Percentiles rank a stretch among this genome's conserved stretches.
phyloP scores from a whole-genome alignment of 257 asterid species.

The Nicotiana benthamiana region DNA sequence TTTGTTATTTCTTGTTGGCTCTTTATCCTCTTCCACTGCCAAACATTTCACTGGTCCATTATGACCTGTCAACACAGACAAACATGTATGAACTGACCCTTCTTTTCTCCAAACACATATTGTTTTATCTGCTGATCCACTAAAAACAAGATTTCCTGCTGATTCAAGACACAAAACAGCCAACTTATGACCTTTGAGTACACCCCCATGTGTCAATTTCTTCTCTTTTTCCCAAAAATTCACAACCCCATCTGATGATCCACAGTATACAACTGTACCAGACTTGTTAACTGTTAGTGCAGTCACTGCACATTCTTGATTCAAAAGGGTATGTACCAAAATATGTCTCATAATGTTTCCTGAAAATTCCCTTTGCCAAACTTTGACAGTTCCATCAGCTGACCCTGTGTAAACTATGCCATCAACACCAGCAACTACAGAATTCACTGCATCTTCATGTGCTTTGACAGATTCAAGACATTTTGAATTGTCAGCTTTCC shows the following conservation, averaged over 20 bases:
- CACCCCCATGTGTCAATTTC: conserved; percentile 17
- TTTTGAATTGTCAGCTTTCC: conserved; percentile 14
- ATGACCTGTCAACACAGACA: conserved; percentile 16
- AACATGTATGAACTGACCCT: conserved; percentile 2
- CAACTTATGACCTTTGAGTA: conserved; percentile 20
- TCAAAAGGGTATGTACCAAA: conserved; percentile 7
- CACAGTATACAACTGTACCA: conserved; percentile 12
- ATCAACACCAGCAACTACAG: conserved; percentile 17
- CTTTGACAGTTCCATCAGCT: conserved; percentile 23
- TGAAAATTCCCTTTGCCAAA: conserved; percentile 17
- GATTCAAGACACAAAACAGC: conserved; percentile 23
- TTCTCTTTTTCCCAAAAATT: conserved; percentile 22
- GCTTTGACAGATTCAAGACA: conserved; percentile 21
- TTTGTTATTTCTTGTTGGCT: background rate
- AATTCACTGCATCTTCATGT: conserved; percentile 22
- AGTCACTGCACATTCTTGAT: conserved; percentile 19
- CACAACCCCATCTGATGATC: conserved; percentile 25
- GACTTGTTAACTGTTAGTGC: conserved; percentile 12
- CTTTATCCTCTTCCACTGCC: conserved; percentile 13
- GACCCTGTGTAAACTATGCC: conserved; percentile 18
- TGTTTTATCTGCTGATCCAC: conserved; percentile 28
- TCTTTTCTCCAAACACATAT: conserved; percentile 28
- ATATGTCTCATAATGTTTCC: conserved; percentile 9
- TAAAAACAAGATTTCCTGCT: conserved; percentile 21
- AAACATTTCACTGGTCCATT: conserved; percentile 19